Base-by-base conservation (phyloP, 192 early-diverging fungal species). In the Blastocladiella britannica region DNA sequence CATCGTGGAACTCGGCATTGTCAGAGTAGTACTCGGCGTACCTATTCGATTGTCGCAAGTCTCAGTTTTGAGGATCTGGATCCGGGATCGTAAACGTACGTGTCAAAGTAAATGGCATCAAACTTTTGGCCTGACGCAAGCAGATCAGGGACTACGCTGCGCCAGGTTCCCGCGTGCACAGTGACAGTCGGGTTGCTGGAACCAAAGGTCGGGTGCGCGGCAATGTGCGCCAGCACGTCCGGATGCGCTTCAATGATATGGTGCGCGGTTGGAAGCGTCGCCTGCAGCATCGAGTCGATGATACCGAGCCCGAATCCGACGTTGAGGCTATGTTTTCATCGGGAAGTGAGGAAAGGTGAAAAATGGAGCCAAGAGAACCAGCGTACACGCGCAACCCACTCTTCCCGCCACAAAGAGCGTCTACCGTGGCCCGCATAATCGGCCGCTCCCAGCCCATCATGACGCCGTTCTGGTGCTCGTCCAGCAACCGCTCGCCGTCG, bases 371-470 rank as follows among this genome's bases (percentile, higher is more conserved):
- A n/a, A n/a, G 8, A 22, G 22, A 5, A 31, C 28, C 22, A 26
- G 26, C 55, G 67, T 4, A 72, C 62, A 25, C n/a, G n/a, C n/a
- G n/a, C n/a, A n/a, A n/a, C n/a, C n/a, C n/a, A n/a, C n/a, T n/a
- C n/a, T n/a, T n/a, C n/a, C n/a, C n/a, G n/a, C n/a, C n/a, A n/a
- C n/a, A n/a, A n/a, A n/a, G 37, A 1, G 37, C 37, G 37, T 47
- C 37, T 9, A 47, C 37, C 15, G 37, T 20, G 3, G 37, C 76
- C 26, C 78, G 73, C 93, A 97, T 97, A 55, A 97, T 63, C 24
- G 89, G 89, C 4, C 74, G 67, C 63, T 97, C 93, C 93, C 93
- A 97, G 52, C 82, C 87, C 93, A 97, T 97, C 91, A 94, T 94
- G 2, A 97, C 91, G 52, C 80, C 91, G 69, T 97, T 88, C 28